Conservation (phyloP, 169 alveolate genomes). For the Babesia bovis region DNA sequence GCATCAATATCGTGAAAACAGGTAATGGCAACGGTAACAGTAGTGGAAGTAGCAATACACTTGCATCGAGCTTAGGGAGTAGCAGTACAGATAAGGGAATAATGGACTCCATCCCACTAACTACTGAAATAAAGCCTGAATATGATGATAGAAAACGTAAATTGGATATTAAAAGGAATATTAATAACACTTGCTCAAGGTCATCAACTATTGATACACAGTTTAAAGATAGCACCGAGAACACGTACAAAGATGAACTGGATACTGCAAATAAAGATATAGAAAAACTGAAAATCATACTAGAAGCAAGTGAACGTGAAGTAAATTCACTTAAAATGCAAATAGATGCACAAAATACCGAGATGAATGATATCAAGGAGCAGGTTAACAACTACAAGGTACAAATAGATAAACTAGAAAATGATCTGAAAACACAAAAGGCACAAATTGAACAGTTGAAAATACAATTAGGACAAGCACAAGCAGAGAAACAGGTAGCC, state of each 20-base stretch:
- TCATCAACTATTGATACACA: conserved; percentile 15
- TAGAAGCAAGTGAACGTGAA: neutral
- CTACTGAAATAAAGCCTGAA: no score
- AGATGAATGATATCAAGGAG: conserved; percentile 6
- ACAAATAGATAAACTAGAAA: conserved; percentile 26
- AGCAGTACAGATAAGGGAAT: neutral
- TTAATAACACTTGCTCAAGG: neutral
- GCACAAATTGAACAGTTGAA: conserved; percentile 66
- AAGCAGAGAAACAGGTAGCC: conserved; percentile 81
- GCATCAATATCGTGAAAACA: conserved; percentile 7
- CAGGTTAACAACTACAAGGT: conserved; percentile 4
- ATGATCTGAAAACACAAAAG: conserved; percentile 32
- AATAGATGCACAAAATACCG: neutral
- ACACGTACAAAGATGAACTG: neutral
- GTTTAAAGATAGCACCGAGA: neutral
- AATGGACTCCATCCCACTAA: neutral
- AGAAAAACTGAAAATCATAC: conserved; percentile 14
- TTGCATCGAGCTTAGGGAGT: neutral
- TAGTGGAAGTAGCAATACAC: neutral
- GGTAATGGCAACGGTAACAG: neutral
- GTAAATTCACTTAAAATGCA: neutral
- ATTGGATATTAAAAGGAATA: neutral
- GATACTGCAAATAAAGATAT: neutral
- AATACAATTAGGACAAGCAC: conserved; percentile 72
- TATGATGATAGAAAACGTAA: neutral